Evolutionary conservation across 1,139 yeast genomes (phyloP).

Genomic region (Eremothecium cymbalariae): DNA sequence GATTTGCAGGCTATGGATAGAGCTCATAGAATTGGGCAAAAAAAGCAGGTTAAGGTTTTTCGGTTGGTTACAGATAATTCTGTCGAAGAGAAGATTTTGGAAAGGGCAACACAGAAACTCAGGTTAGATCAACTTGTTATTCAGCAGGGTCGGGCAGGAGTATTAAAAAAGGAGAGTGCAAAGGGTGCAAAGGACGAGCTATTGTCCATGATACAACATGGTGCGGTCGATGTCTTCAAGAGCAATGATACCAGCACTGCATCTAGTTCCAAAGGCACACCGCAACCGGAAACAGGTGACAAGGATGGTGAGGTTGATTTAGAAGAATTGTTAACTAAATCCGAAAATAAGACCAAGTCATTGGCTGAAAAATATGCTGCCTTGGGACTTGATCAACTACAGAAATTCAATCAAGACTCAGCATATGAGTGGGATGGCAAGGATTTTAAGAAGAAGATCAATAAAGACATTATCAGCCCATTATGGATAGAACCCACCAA

Average conservation of each 20-base stretch:
- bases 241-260: slow-evolving; percentile 34
- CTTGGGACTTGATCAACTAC: slow-evolving; percentile 85
- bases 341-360: slow-evolving; percentile 72
- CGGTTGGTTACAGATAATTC: slow-evolving; percentile 74
- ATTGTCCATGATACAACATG: slow-evolving; percentile 72
- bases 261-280: slow-evolving; percentile 21
- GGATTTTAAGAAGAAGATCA: slow-evolving; percentile 61
- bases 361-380: slow-evolving; percentile 73
- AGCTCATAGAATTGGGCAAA: slow-evolving; percentile 82
- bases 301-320: slow-evolving; percentile 59
- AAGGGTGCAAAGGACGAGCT: slow-evolving; percentile 60
- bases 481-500: slow-evolving; percentile 68
- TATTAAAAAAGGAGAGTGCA: slow-evolving; percentile 30
- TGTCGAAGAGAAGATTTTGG: slow-evolving; percentile 71
- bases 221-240: slow-evolving; percentile 59
- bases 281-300: slow-evolving; percentile 31
- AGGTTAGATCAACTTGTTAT: slow-evolving; percentile 74
- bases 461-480: slow-evolving; percentile 35
- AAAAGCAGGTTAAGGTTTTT: slow-evolving; percentile 70
- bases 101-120: slow-evolving; percentile 71
- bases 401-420: slow-evolving; percentile 58
- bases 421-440: slow-evolving; percentile 86
- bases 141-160: slow-evolving; percentile 61
- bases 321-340: slow-evolving; percentile 66
- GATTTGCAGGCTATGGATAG: slow-evolving; percentile 85